These are phyloP conservation scores for Paxillus rubicundulus DNA, from an alignment of 768 basidiomycete genomes.

Conservation along the genomic window DNA sequence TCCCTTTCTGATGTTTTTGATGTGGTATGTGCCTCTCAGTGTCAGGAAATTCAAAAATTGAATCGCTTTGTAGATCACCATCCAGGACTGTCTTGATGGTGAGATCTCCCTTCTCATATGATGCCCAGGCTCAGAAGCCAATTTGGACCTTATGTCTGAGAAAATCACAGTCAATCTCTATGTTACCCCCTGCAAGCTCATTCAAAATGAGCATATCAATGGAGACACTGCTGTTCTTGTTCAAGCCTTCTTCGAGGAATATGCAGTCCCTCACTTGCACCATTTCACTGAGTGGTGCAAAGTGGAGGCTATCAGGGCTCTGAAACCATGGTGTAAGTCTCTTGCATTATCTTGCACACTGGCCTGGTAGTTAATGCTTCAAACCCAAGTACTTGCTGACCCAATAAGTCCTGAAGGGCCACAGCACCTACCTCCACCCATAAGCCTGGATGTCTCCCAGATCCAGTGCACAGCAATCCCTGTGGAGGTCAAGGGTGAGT, in stretches of 20 bases:
- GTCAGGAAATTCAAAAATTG: background rate
- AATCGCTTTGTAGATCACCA: conserved; percentile 1
- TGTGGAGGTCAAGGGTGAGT: too few relatives aligned
- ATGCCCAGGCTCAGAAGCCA: background rate
- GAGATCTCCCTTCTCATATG: conserved; percentile 5
- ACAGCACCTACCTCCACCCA: background rate
- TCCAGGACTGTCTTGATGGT: conserved; percentile 11
- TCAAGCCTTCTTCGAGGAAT: conserved; percentile 11
- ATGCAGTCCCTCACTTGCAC: conserved; percentile 7
- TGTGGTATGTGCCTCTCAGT: background rate
- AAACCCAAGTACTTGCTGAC: background rate
- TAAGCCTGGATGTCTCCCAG: too few relatives aligned
- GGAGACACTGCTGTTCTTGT: conserved; percentile 3
- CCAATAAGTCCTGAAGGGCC: background rate
- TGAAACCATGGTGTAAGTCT: background rate
- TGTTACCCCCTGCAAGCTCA: conserved; percentile 1
- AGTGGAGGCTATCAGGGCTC: background rate
- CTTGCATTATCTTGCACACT: too few relatives aligned
- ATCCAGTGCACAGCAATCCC: too few relatives aligned
- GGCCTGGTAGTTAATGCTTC: too few relatives aligned
- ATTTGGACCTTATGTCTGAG: background rate
- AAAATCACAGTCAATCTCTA: conserved; percentile 4
- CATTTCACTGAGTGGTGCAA: conserved; percentile 1
- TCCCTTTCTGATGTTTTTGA: conserved; percentile 7
- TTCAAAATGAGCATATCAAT: background rate